Base-by-base conservation (phyloP, 1,139 yeast species). In the Pichia sp. region DNA sequence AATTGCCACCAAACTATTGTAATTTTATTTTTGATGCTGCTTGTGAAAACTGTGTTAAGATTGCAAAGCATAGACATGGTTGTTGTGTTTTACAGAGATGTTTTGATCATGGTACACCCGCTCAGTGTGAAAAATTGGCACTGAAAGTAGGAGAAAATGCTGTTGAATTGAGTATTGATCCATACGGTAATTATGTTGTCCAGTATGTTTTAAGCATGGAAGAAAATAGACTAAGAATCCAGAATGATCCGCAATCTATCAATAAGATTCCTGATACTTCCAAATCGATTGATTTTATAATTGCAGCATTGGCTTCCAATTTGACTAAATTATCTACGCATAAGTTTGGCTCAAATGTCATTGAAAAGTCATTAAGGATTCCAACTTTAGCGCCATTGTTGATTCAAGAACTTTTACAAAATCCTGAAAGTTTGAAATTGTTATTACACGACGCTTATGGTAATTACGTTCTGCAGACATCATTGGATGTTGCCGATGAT, bases 21-120 rank as follows among this genome's bases (percentile, higher is more conserved):
- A 92, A 87, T 65, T 93, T 93, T 67, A 88, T 93, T 55, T 90
- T 89, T 69, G 96, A 91, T 67, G 88, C 97, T 2, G 92, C 93
- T 30, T 80, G 89, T 61, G 76, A 75, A 51, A 81, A 89, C 66
- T 84, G 95, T 60, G 80, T 85, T 31, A 83, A 84, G 49, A 91
- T 93, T 51, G 96, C 97, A 2, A 91, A 96, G 44, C 99, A 93
- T 67, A 84, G 96, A 63, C 99, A 93, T 69, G 99, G 99, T 0
- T 93, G 99, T 71, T 93, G 99, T 72, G 99, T 93, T 10, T 76
- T 93, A 59, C 99, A 93, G 70, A 83, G 96, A 63, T 93, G 89
- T 72, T 85, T 84, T 71, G 97, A 93, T 69, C 88, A 86, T 67
- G 97, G 98, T 4, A 80, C 81, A 34, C 72, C 73, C 1, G 74